Conservation (phyloP, 1,284 basidiomycete species). For the Mycena sp. region DNA sequence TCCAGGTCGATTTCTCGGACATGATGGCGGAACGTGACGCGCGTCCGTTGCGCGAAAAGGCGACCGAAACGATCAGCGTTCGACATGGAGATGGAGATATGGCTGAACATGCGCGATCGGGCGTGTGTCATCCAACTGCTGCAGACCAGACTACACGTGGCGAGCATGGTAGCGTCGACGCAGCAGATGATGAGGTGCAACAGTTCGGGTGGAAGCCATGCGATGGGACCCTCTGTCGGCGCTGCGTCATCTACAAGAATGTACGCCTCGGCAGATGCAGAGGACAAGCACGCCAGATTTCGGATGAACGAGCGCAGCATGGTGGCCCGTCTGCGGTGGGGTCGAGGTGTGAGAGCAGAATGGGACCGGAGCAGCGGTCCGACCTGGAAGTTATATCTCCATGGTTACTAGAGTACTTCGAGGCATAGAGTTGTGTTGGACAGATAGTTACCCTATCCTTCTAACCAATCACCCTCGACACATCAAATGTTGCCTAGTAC, state of each 20-base stretch:
- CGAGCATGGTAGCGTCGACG: conserved; percentile 14
- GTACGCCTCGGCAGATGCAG: not conserved
- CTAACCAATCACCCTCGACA: no score
- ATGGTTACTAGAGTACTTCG: no score
- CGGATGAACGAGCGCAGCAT: conserved; percentile 20
- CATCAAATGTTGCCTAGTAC: no score
- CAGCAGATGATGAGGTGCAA: conserved; percentile 13
- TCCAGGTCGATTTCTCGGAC: conserved; percentile 23
- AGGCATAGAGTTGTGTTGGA: no score
- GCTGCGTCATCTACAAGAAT: not conserved
- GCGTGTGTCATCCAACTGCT: conserved; percentile 3
- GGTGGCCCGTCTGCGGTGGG: not conserved
- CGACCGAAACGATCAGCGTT: conserved; percentile 21
- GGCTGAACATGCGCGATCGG: conserved; percentile 9
- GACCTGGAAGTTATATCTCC: no score
- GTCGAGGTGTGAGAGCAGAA: not conserved
- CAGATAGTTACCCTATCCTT: no score
- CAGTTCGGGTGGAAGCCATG: conserved; percentile 8
- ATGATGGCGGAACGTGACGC: not conserved
- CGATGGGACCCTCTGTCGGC: not conserved
- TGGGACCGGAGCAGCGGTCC: no score
- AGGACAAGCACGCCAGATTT: not conserved
- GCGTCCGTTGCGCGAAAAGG: not conserved
- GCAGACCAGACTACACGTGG: conserved; percentile 20
- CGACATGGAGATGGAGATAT: conserved; percentile 10